Evolutionary conservation across 306 rosid species (phyloP).

Genomic region (Prunus mume): DNA sequence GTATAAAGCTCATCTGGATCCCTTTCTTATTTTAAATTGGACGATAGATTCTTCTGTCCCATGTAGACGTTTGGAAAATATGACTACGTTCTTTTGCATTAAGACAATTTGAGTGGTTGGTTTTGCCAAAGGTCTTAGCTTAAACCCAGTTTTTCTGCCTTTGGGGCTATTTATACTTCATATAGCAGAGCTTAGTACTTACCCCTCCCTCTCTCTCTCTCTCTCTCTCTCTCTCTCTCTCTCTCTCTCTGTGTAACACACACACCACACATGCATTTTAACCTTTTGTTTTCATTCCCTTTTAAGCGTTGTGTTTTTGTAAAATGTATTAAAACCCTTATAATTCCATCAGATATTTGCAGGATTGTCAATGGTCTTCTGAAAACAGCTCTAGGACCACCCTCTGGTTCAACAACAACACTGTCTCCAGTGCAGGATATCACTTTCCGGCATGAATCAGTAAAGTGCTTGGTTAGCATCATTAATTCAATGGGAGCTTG

Average conservation of each 20-base stretch:
- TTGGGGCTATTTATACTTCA: background rate
- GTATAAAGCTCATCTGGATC: background rate
- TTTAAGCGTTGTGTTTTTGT: constrained; percentile 45
- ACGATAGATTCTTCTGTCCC: background rate
- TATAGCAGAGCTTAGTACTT: background rate
- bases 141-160: background rate
- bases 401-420: constrained; percentile 84
- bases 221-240: background rate
- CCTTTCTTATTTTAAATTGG: background rate
- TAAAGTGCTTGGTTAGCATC: constrained; percentile 86
- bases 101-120: background rate
- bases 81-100: background rate
- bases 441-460: constrained; percentile 93
- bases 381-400: constrained; percentile 98
- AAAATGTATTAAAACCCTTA: constrained; percentile 64
- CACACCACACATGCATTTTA: background rate
- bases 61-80: background rate
- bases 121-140: background rate
- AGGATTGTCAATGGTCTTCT: constrained; percentile 99
- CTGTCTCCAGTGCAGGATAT: constrained; percentile 91
- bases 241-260: background rate
- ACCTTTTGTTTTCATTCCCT: constrained; percentile 14
- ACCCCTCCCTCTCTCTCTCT: background rate
- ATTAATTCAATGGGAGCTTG: constrained; percentile 95
- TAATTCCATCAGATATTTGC: constrained; percentile 83